Base-by-base conservation (phyloP, 2,329 filamentous ascomycete species). In the Alternaria sp. region DNA sequence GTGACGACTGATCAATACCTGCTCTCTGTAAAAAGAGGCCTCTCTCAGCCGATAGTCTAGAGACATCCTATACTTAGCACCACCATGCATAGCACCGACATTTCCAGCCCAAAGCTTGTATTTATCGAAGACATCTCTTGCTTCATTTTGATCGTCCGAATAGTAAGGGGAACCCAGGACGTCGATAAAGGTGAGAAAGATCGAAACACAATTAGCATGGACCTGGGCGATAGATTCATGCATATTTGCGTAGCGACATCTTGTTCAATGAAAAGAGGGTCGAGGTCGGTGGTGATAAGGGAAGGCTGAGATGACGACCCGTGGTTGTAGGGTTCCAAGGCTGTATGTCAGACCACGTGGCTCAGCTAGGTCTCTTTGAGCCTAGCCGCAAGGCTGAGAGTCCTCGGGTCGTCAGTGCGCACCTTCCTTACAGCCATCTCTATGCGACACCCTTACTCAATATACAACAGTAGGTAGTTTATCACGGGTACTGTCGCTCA, bases 241-340 rank as follows among this genome's bases (percentile, higher is more conserved):
- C 43, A 45, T 45, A 6, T 21, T 23, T 3, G 11, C 5, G 6
- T 45, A 9, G 30, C 2, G 9, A 19, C 40, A 44, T 44, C 9
- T 12, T 1, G 1, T 3, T 1, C 10, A 44, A 4, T 3, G 2
- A 7, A 12, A 44, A 1, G 6, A 19, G 17, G 15, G 6, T 4
- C 15, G 6, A 15, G 0, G 13, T 15, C 15, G 6, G n/a, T n/a
- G n/a, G n/a, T n/a, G n/a, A n/a, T n/a, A n/a, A n/a, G n/a, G n/a
- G n/a, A n/a, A n/a, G n/a, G n/a, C n/a, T n/a, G n/a, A n/a, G n/a
- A n/a, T n/a, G n/a, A n/a, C n/a, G n/a, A n/a, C n/a, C n/a, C n/a
- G n/a, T n/a, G n/a, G n/a, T n/a, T n/a, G n/a, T n/a, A n/a, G n/a
- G n/a, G n/a, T n/a, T n/a, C n/a, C n/a, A n/a, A n/a, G n/a, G n/a